phyloP scores from a whole-genome alignment of 495 filamentous ascomycete species.

The Elasticomyces elasticus region DNA sequence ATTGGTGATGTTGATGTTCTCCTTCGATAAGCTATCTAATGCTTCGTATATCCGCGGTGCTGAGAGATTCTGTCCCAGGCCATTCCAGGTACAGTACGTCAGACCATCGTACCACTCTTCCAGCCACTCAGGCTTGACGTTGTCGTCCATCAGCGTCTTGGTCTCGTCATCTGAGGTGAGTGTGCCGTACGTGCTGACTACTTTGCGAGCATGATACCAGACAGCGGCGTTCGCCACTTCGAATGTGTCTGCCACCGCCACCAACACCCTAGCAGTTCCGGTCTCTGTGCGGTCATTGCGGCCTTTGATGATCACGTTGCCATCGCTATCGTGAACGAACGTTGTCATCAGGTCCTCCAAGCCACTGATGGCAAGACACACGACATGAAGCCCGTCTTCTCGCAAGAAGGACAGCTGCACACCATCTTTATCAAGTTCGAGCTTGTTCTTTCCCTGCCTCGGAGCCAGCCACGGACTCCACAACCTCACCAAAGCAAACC shows the following conservation, averaged over 20 bases:
- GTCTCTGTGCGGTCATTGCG: constrained; percentile 53
- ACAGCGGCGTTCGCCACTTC: constrained; percentile 69
- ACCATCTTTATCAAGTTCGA: constrained; percentile 63
- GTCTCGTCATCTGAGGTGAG: constrained; percentile 26
- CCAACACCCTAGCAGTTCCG: constrained; percentile 55
- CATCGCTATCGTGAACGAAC: constrained; percentile 55
- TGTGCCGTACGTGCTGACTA: constrained; percentile 39
- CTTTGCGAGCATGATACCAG: constrained; percentile 73
- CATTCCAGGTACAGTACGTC: constrained; percentile 87
- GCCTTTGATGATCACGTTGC: constrained; percentile 57
- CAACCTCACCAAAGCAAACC: constrained; percentile 70
- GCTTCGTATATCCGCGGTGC: constrained; percentile 71
- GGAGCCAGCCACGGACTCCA: constrained; percentile 83
- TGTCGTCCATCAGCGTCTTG: constrained; percentile 35
- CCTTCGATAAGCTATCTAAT: constrained; percentile 56
- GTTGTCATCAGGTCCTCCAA: constrained; percentile 60
- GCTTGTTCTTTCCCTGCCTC: constrained; percentile 60
- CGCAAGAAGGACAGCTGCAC: constrained; percentile 74
- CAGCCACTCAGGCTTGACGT: constrained; percentile 61
- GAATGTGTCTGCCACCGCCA: constrained; percentile 63
- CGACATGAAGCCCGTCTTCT: constrained; percentile 62
- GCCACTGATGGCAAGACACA: constrained; percentile 74
- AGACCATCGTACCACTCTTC: constrained; percentile 84
- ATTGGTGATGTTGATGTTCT: constrained; percentile 65
- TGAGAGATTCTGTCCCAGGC: constrained; percentile 68